Evolutionary conservation across 1,139 yeast species (phyloP).

Genomic region (Trichomonascaceae sp.): DNA sequence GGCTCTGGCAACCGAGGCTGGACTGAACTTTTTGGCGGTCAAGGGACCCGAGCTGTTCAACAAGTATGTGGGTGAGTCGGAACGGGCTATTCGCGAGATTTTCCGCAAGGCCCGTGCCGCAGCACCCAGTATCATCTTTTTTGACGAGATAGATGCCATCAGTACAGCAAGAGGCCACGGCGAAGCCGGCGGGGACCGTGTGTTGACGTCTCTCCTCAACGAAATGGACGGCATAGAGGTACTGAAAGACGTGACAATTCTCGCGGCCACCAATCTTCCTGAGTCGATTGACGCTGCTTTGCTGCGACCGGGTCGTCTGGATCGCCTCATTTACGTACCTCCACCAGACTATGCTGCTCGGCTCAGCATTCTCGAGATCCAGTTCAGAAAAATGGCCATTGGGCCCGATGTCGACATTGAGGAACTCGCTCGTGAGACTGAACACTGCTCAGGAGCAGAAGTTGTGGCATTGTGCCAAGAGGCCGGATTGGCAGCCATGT

Average conservation of each 20-base stretch:
- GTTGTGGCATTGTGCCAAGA: slow-evolving; percentile 86
- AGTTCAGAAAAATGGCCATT: slow-evolving; percentile 42
- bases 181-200: slow-evolving; percentile 68
- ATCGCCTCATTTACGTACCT: slow-evolving; percentile 78
- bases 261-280: slow-evolving; percentile 94
- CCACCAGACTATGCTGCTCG: slow-evolving; percentile 84
- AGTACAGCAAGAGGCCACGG: slow-evolving; percentile 60
- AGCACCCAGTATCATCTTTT: slow-evolving; percentile 81
- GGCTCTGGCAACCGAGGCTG: slow-evolving; percentile 91
- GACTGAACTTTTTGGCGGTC: slow-evolving; percentile 80
- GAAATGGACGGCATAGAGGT: slow-evolving; percentile 97
- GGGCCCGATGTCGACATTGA: slow-evolving; percentile 32
- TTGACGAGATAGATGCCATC: slow-evolving; percentile 91
- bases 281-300: slow-evolving; percentile 85
- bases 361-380: slow-evolving; percentile 56
- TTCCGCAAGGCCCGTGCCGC: slow-evolving; percentile 90
- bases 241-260: slow-evolving; percentile 77
- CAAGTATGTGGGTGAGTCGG: slow-evolving; percentile 91
- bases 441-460: slow-evolving; percentile 95
- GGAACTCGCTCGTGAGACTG: slow-evolving; percentile 50
- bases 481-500: slow-evolving; percentile 85
- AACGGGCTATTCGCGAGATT: slow-evolving; percentile 75
- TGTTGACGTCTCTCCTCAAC: slow-evolving; percentile 74
- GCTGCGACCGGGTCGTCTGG: slow-evolving; percentile 87
- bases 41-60: slow-evolving; percentile 93